Evolutionary conservation across 148 eudicot species (phyloP), one percentile per base, ranked within the genome.

Genomic region (Rhododendron ferrugineum): DNA sequence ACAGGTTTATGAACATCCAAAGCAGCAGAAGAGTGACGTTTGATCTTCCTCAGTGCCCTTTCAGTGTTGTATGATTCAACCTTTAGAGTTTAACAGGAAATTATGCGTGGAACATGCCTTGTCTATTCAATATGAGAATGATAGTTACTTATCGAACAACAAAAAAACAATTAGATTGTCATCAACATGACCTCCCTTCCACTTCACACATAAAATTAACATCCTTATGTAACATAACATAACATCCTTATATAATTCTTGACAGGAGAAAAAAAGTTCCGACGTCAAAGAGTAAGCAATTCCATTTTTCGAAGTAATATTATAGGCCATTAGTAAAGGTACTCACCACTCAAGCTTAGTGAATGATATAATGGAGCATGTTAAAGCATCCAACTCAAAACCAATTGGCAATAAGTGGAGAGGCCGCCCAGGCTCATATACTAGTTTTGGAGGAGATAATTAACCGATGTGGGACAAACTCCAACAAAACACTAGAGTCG

Each of bases 41-140:
- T 92, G 83, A 93, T 89, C 87, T 89, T 93, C 82, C 85, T 86
- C 82, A 92, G 66, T 73, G 93, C 91, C 91, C 95, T 90, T 86
- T 88, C 89, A 46, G 94, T 89, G 81, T 92, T 91, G 86, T 88
- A 90, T 11, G 90, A 84, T 81, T 96, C 94, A 82, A 96, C 98
- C 98, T 94, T 87, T 78, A 88, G 62, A 77, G 26, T 26, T 82
- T 11, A 42, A 62, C 32, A 73, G 30, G 37, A 44, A 40, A 52
- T 58, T 22, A n/a, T 9, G 64, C 6, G 6, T 36, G 13, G 34
- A 46, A 32, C 22, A 52, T 72, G 32, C 20, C 75, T 15, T 15
- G 36, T 13, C 47, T 37, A 58, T n/a, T 60, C 52, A 52, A 13
- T 36, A 37, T 11, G 37, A 36, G 22, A 75, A 58, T 70, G 75